Evolutionary conservation across 2,329 filamentous ascomycete species (phyloP).

Genomic region (Fusarium nanum): DNA sequence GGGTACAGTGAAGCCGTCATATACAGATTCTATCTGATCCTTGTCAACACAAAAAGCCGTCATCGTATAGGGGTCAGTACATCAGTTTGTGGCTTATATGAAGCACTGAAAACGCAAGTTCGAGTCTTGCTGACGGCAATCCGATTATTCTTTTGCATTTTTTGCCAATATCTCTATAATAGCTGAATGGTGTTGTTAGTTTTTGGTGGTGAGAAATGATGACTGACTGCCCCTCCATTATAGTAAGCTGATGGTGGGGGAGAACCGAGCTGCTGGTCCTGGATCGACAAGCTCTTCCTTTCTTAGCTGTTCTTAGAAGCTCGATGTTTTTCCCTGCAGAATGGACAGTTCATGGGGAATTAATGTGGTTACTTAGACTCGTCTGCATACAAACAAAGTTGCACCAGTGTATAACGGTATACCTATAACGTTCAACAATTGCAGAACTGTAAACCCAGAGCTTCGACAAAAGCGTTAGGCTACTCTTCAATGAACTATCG

Average conservation of each 20-base stretch:
- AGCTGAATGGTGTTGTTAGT: background rate
- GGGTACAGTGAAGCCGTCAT: background rate
- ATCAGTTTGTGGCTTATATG: conserved; percentile 39
- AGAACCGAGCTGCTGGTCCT: background rate
- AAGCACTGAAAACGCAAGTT: conserved; percentile 43
- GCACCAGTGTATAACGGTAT: background rate
- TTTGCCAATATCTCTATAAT: background rate
- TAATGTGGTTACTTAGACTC: background rate
- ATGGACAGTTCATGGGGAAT: background rate
- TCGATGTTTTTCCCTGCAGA: background rate
- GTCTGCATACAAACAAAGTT: background rate
- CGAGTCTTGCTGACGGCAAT: conserved; percentile 42
- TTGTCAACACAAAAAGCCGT: conserved; percentile 30
- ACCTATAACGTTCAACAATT: background rate
- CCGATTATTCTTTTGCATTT: conserved; percentile 9
- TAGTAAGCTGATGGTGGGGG: background rate
- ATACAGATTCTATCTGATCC: background rate
- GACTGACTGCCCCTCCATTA: conserved; percentile 1
- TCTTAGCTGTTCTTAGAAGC: background rate
- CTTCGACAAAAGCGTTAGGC: background rate
- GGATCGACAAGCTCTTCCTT: background rate
- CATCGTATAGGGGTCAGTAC: conserved; percentile 46
- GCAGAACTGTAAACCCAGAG: background rate
- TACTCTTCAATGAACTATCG: background rate
- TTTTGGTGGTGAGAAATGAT: background rate